Conservation (phyloP, 176 grass and related monocot species). For the Thinopyrum elongatum region DNA sequence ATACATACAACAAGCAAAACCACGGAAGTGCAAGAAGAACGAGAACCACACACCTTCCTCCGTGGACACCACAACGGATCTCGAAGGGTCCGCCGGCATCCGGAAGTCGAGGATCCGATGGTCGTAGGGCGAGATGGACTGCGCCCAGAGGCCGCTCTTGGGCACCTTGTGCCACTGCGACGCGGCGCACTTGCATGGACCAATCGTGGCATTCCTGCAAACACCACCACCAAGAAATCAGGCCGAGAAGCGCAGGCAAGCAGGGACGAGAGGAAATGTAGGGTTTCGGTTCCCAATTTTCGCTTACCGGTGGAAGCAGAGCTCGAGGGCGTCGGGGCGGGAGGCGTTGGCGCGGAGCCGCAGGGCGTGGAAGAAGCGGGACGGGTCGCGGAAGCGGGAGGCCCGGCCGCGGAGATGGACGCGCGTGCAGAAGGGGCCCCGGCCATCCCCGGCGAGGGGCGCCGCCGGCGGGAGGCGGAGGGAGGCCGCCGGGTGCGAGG, state of each 20-base stretch:
- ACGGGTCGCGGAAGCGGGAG: constrained; percentile 69
- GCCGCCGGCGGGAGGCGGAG: constrained; percentile 40
- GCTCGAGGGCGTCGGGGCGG: constrained; percentile 55
- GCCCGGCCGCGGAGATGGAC: constrained; percentile 55
- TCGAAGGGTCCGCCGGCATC: constrained; percentile 59
- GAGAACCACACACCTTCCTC: constrained; percentile 55
- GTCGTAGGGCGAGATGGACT: constrained; percentile 71
- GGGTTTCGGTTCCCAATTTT: constrained; percentile 3
- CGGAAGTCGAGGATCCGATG: constrained; percentile 68
- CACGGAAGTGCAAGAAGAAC: neutral
- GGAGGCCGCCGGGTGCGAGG: constrained; percentile 5
- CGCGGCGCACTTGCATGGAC: constrained; percentile 61
- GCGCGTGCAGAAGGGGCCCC: constrained; percentile 46
- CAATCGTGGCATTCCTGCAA: constrained; percentile 73
- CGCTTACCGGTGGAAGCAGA: constrained; percentile 86
- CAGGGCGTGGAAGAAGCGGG: constrained; percentile 63
- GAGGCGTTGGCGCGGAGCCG: constrained; percentile 48
- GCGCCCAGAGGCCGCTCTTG: constrained; percentile 58
- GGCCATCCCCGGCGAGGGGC: neutral
- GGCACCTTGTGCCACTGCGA: constrained; percentile 83
- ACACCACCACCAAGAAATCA: constrained; percentile 1
- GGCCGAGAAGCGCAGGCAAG: neutral
- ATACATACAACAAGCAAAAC: neutral
- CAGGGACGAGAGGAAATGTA: neutral
- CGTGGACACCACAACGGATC: constrained; percentile 54